Conservation (phyloP, 2,329 filamentous ascomycete species). For the Aspergillus tubingensis region DNA sequence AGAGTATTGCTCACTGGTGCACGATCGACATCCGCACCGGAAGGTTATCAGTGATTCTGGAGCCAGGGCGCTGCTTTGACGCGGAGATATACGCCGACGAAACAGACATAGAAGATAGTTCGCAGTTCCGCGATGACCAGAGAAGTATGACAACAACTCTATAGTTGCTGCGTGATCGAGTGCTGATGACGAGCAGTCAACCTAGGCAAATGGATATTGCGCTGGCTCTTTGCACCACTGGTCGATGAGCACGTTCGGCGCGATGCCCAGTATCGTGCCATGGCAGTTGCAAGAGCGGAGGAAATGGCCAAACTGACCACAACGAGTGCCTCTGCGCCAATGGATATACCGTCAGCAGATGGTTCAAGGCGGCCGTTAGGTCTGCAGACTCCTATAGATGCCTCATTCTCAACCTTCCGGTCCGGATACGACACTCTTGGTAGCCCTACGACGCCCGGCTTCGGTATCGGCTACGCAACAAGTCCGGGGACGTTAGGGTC, state of each 20-base stretch:
- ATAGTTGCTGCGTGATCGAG: neutral
- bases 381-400: slow-evolving; percentile 35
- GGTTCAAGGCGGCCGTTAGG: slow-evolving; percentile 28
- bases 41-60: slow-evolving; percentile 83
- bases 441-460: slow-evolving; percentile 69
- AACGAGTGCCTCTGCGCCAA: slow-evolving; percentile 62
- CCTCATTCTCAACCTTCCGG: slow-evolving; percentile 58
- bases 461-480: slow-evolving; percentile 71
- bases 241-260: slow-evolving; percentile 87
- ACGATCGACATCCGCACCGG: slow-evolving; percentile 92
- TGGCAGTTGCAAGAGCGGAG: slow-evolving; percentile 64
- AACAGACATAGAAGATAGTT: slow-evolving; percentile 68
- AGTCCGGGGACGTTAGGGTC: slow-evolving; percentile 58
- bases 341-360: slow-evolving; percentile 52
- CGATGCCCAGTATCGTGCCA: slow-evolving; percentile 72
- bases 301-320: slow-evolving; percentile 60
- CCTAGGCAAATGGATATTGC: slow-evolving; percentile 91
- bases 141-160: slow-evolving; percentile 63
- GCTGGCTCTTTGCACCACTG: slow-evolving; percentile 85
- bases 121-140: slow-evolving; percentile 88
- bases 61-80: slow-evolving; percentile 95
- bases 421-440: slow-evolving; percentile 62
- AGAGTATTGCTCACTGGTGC: slow-evolving; percentile 94
- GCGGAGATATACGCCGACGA: slow-evolving; percentile 97
- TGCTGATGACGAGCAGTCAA: slow-evolving; percentile 65